Conservation (phyloP, 352 stramenopile genomes). For the Phytophthora podocarpi region DNA sequence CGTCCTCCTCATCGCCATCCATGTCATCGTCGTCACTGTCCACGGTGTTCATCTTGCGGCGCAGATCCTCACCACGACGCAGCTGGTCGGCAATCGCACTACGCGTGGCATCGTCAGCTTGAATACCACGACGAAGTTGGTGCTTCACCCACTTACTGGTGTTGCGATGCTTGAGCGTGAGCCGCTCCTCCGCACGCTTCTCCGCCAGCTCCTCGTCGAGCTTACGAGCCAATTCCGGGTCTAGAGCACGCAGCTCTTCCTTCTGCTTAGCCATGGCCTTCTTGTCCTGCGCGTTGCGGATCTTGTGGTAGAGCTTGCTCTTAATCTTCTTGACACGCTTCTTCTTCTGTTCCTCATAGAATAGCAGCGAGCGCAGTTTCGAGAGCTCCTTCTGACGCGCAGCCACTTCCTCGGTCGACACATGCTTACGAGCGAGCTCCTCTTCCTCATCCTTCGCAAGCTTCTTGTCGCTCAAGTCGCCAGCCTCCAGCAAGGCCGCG, state of each 20-base stretch:
- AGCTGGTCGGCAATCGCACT: constrained; percentile 90
- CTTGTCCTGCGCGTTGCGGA: constrained; percentile 94
- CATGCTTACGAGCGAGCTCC: constrained; percentile 72
- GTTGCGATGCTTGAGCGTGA: constrained; percentile 98
- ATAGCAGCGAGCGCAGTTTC: constrained; percentile 97
- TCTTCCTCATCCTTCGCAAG: constrained; percentile 73
- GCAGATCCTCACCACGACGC: constrained; percentile 92
- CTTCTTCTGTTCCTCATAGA: constrained; percentile 99
- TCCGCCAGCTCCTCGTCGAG: constrained; percentile 87
- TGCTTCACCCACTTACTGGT: constrained; percentile 98
- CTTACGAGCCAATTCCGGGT: constrained; percentile 73
- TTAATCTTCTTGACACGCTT: constrained; percentile 99
- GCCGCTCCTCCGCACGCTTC: constrained; percentile 96
- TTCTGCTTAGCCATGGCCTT: constrained; percentile 88
- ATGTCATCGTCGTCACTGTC: constrained; percentile 73
- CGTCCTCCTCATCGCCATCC: constrained; percentile 53
- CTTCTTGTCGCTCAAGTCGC: constrained; percentile 63
- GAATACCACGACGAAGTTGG: constrained; percentile 91
- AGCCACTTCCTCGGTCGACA: constrained; percentile 81
- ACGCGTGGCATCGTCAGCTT: constrained; percentile 92
- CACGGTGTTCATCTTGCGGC: constrained; percentile 90
- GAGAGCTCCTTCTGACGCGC: constrained; percentile 92
- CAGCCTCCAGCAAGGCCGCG: constrained; percentile 61
- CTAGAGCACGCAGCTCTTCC: constrained; percentile 74
- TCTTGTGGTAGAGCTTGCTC: constrained; percentile 98